Conservation (phyloP, 176 grass and related monocot genomes). For the Miscanthus lutarioriparius region DNA sequence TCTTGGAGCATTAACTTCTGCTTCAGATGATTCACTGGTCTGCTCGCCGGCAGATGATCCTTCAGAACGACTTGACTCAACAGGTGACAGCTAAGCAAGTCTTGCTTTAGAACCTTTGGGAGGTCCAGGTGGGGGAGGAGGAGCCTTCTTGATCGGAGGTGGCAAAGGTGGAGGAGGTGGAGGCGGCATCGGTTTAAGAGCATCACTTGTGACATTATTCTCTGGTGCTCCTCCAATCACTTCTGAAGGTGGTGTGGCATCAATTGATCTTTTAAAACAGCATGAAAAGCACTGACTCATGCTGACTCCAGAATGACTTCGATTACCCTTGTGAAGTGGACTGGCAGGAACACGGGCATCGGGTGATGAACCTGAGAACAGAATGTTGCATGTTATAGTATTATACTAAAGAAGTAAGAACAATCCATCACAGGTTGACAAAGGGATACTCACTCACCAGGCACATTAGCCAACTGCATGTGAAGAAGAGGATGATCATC, state of each 20-base stretch:
- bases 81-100: constrained; percentile 37
- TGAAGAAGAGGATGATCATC: constrained; percentile 57
- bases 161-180: constrained; percentile 38
- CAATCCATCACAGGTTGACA: background rate
- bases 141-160: constrained; percentile 35
- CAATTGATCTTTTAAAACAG: constrained; percentile 34
- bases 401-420: background rate
- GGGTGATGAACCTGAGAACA: constrained; percentile 31
- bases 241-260: background rate
- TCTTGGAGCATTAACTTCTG: constrained; percentile 49
- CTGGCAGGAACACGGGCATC: background rate
- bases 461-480: constrained; percentile 31
- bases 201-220: constrained; percentile 24
- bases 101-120: constrained; percentile 35
- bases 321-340: constrained; percentile 32
- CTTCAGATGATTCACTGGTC: constrained; percentile 34
- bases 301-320: constrained; percentile 11
- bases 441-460: constrained; percentile 26
- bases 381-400: constrained; percentile 3
- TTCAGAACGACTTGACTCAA: constrained; percentile 45
- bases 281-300: constrained; percentile 43
- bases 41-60: constrained; percentile 44
- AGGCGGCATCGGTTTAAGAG: constrained; percentile 31
- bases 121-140: constrained; percentile 27
- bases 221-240: constrained; percentile 31